phyloP scores from a whole-genome alignment of 2,329 filamentous ascomycete genomes.

The Lasiodiplodia hormozganensis region DNA sequence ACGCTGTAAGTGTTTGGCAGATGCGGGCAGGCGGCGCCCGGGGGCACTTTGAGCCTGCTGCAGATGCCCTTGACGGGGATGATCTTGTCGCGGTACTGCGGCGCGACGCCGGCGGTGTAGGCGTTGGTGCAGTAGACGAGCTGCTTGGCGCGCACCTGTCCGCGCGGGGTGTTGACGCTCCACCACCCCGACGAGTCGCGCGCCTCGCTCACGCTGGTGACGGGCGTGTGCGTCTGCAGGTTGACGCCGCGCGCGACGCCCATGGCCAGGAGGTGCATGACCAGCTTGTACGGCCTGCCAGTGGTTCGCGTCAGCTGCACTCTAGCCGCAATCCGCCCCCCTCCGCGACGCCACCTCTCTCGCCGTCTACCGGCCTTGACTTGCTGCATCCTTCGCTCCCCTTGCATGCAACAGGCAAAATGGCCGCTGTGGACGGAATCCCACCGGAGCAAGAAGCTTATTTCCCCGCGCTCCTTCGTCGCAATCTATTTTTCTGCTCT shows the following conservation, averaged over 20 bases:
- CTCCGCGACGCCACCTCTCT: neutral
- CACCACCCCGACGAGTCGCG: conserved; percentile 23
- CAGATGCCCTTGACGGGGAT: conserved; percentile 43
- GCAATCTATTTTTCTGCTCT: conserved; percentile 1
- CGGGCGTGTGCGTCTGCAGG: conserved; percentile 38
- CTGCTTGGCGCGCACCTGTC: conserved; percentile 33
- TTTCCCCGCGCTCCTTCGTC: conserved; percentile 12
- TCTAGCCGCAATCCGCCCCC: conserved; percentile 8
- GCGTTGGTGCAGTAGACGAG: conserved; percentile 40
- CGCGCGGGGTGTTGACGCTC: conserved; percentile 35
- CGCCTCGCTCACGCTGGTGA: conserved; percentile 26
- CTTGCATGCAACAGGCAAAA: neutral
- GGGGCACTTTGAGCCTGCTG: conserved; percentile 32
- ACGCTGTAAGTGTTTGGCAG: conserved; percentile 39
- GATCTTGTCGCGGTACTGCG: conserved; percentile 47
- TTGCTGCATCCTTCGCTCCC: neutral
- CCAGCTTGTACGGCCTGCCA: conserved; percentile 40
- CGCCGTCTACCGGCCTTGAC: neutral
- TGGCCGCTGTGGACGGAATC: neutral
- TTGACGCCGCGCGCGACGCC: conserved; percentile 35
- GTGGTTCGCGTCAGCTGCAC: conserved; percentile 8
- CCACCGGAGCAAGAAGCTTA: conserved; percentile 18
- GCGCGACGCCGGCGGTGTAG: conserved; percentile 38
- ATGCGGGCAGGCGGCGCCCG: conserved; percentile 32
- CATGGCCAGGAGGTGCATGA: conserved; percentile 34